A percentile compares a stretch with the other conserved stretches of the same genome.
These are phyloP conservation scores for Yamadazyma dendronema DNA, from an alignment of 1,139 yeast genomes.

Conservation along the genomic window DNA sequence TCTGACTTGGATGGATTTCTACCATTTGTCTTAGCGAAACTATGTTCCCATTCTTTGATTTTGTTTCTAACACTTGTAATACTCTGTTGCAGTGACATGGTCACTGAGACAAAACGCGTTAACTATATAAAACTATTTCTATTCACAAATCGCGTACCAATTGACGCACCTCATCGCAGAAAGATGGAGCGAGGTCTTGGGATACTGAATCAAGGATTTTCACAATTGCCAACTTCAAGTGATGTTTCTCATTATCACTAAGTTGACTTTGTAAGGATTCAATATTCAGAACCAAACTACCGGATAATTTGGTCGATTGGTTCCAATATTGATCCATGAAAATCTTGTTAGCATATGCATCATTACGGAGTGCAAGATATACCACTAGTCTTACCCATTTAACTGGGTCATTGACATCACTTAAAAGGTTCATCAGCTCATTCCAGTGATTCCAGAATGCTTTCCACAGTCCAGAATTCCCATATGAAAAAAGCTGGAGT, in stretches of 20 bases:
- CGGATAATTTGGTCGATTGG: constrained; percentile 19
- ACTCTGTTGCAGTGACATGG: no score
- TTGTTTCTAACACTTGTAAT: constrained; percentile 25
- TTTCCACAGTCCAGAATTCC: constrained; percentile 39
- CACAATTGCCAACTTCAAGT: constrained; percentile 6
- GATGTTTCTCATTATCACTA: constrained; percentile 7
- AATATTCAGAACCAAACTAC: constrained; percentile 26
- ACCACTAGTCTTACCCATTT: constrained; percentile 38
- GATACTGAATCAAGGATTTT: not conserved
- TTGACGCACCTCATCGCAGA: constrained; percentile 3
- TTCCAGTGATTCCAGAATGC: constrained; percentile 46
- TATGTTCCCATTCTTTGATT: constrained; percentile 65
- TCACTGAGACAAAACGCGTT: constrained; percentile 7
- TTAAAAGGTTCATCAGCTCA: constrained; percentile 16
- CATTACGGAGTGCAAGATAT: constrained; percentile 32
- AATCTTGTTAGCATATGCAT: constrained; percentile 25
- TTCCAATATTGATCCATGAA: constrained; percentile 36
- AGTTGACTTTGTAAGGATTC: constrained; percentile 2
- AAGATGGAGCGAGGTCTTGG: not conserved
- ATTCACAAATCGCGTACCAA: not conserved
- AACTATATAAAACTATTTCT: constrained; percentile 3
- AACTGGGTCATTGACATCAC: constrained; percentile 13
- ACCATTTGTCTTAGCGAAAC: constrained; percentile 40
- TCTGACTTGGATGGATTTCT: constrained; percentile 55
- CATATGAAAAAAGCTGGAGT: constrained; percentile 35